Conservation (phyloP, 306 rosid genomes). For the Arachis hypogaea region DNA sequence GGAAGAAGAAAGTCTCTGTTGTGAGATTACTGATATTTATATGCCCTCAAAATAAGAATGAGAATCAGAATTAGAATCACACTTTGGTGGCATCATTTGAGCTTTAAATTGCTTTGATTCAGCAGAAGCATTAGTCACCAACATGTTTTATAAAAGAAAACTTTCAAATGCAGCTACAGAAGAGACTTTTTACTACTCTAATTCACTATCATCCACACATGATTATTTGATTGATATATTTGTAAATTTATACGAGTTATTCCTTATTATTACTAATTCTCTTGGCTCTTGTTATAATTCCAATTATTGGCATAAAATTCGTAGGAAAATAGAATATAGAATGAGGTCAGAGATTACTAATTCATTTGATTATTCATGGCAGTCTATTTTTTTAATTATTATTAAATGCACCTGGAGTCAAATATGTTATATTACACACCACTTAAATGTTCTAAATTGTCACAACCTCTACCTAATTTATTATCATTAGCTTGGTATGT, state of each 20-base stretch:
- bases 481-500: background rate
- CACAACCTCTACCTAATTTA: background rate
- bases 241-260: too few species aligned
- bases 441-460: background rate
- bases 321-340: background rate
- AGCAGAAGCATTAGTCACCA: slow-evolving; percentile 52
- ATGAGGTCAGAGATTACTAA: background rate
- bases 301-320: background rate
- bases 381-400: too few species aligned
- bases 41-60: slow-evolving; percentile 35
- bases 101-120: slow-evolving; percentile 40
- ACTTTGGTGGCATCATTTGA: background rate
- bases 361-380: background rate
- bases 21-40: slow-evolving; percentile 42
- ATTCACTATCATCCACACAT: too few species aligned
- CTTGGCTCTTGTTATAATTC: too few species aligned
- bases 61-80: slow-evolving; percentile 46
- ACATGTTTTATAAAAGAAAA: slow-evolving; percentile 41
- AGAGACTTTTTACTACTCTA: too few species aligned
- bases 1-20: slow-evolving; percentile 51
- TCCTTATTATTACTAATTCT: too few species aligned
- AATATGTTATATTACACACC: background rate
- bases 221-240: too few species aligned
- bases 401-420: background rate
- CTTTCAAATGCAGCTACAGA: too few species aligned